Evolutionary conservation across 805 yeast genomes (phyloP).

Genomic region (Candida koratica): DNA sequence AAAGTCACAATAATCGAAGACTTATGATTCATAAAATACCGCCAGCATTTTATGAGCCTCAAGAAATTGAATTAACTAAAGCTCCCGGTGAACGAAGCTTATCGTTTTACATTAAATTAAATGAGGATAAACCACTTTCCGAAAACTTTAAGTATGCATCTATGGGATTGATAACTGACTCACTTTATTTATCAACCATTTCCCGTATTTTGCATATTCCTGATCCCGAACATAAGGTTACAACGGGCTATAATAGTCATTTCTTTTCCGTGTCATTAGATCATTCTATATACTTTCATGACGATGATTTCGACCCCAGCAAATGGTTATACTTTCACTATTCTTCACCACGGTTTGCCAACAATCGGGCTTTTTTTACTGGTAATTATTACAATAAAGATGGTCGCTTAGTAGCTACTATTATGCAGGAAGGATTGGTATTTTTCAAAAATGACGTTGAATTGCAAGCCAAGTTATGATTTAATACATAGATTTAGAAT

Average conservation of each 20-base stretch:
- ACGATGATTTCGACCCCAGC: slow-evolving; percentile 31
- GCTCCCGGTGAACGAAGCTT: slow-evolving; percentile 29
- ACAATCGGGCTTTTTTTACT: slow-evolving; percentile 28
- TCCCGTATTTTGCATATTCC: slow-evolving; percentile 29
- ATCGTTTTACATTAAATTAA: slow-evolving; percentile 30
- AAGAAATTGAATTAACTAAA: slow-evolving; percentile 20
- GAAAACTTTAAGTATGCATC: slow-evolving; percentile 21
- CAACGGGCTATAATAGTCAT: slow-evolving; percentile 23
- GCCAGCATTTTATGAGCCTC: slow-evolving; percentile 22
- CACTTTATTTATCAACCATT: slow-evolving; percentile 27
- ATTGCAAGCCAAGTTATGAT: slow-evolving; percentile 16
- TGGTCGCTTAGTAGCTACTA: slow-evolving; percentile 28
- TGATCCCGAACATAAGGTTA: slow-evolving; percentile 7
- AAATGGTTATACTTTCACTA: slow-evolving; percentile 30
- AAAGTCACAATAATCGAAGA: slow-evolving; percentile 11
- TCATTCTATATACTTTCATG: slow-evolving; percentile 35
- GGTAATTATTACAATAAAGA: slow-evolving; percentile 28
- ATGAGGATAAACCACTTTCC: slow-evolving; percentile 16
- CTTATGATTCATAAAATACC: slow-evolving; percentile 26
- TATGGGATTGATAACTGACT: slow-evolving; percentile 31
- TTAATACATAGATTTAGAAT: too few relatives aligned
- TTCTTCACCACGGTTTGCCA: slow-evolving; percentile 24
- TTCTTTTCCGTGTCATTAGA: slow-evolving; percentile 33
- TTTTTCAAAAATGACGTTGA: slow-evolving; percentile 17
- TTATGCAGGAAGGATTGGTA: slow-evolving; percentile 35